Evolutionary conservation across 2,329 filamentous ascomycete species (phyloP).

Genomic region (Huntiella bhutanensis): DNA sequence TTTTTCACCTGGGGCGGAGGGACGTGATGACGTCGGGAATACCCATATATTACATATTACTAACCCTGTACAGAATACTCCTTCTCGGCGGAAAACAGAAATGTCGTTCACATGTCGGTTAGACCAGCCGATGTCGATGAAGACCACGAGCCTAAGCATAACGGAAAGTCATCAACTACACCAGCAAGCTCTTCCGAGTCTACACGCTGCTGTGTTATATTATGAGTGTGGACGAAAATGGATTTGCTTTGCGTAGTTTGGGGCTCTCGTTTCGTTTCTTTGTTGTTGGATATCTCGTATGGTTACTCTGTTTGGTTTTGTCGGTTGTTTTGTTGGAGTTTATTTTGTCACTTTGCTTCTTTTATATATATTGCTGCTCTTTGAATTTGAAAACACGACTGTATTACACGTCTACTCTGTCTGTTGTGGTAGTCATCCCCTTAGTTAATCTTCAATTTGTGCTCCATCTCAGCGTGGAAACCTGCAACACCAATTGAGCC

Average conservation of each 20-base stretch:
- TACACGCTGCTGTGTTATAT: slow-evolving; percentile 31
- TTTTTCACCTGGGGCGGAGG: background rate
- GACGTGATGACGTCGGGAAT: background rate
- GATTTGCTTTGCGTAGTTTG: background rate
- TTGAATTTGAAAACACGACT: background rate
- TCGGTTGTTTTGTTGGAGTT: background rate
- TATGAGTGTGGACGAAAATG: slow-evolving; percentile 19
- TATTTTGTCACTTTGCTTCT: background rate
- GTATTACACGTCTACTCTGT: background rate
- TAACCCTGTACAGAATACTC: slow-evolving; percentile 44
- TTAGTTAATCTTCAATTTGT: slow-evolving; percentile 54
- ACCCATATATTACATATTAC: slow-evolving; percentile 1
- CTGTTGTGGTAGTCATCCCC: background rate
- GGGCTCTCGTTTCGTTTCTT: background rate
- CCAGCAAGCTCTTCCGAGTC: slow-evolving; percentile 23
- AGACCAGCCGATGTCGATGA: slow-evolving; percentile 75
- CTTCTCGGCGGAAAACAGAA: slow-evolving; percentile 54
- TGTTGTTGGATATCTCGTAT: background rate
- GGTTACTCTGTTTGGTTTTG: slow-evolving; percentile 1
- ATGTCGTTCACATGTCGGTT: slow-evolving; percentile 89
- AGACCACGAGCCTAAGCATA: slow-evolving; percentile 52
- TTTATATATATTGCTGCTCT: background rate
- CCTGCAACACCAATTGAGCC: slow-evolving; percentile 51
- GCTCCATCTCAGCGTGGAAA: slow-evolving; percentile 88
- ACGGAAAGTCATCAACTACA: slow-evolving; percentile 31